Evolutionary conservation across 2,329 filamentous ascomycete genomes (phyloP), one percentile per base, ranked within the genome.

Genomic region (Pestalotiopsis sp.): DNA sequence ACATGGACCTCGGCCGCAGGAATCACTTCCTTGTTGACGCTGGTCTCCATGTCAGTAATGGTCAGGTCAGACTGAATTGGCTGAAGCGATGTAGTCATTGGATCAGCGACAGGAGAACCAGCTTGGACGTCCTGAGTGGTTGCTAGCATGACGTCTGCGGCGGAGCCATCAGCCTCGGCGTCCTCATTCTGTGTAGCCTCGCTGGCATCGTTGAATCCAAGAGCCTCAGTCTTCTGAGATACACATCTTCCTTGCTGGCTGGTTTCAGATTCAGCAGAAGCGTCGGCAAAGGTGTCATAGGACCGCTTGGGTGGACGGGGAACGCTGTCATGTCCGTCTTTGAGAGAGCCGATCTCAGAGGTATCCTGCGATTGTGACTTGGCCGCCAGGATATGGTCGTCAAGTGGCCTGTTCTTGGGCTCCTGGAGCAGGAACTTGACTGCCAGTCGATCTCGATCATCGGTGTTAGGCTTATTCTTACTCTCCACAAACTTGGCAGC

Each of bases 401-500:
- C 13, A 57, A 36, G 72, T 72, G 11, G 74, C 71, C 62, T 36
- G 31, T 36, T 78, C 77, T 39, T 74, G 69, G 4, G 70, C 72
- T 36, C 31, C 31, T 36, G 31, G 6, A 79, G 68, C 25, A 79
- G 69, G 68, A 77, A 75, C 62, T 75, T 65, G 36, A 79, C 78
- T 5, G 68, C 72, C 23, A 79, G 69, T 12, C 68, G 69, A 60
- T 67, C 69, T 9, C 63, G 64, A 23, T n/a, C 36, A 45, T 67
- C 69, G 36, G 31, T 66, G 11, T 71, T 70, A 14, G 67, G 68
- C 20, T 70, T 71, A 49, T 71, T 69, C 69, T 78, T 78, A 70
- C 77, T 79, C 36, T 74, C 72, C 20, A 77, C 73, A 59, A 74
- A 79, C 7, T 71, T 74, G 39, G 73, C 78, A 11, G 77, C 77